phyloP scores from a whole-genome alignment of 257 asterid genomes.

The Solanum pinnatisectum region DNA sequence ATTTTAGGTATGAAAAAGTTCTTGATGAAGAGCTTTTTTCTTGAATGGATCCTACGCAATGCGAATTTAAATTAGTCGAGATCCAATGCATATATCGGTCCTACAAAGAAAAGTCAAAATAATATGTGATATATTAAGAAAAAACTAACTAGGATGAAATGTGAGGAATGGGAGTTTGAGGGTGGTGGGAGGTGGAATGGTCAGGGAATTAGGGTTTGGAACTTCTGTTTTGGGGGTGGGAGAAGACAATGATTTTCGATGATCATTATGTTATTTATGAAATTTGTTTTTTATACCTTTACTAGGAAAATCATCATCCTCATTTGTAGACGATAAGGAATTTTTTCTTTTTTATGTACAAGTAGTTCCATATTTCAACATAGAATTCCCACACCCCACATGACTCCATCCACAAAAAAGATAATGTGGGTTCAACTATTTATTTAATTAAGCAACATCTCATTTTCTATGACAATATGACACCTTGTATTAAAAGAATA shows the following conservation, averaged over 20 bases:
- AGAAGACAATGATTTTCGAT: background rate
- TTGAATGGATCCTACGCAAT: background rate
- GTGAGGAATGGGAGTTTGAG: background rate
- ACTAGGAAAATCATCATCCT: background rate
- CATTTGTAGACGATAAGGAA: background rate
- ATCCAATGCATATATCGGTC: fast-evolving
- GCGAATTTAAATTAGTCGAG: background rate
- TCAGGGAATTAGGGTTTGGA: background rate
- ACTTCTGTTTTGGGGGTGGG: background rate
- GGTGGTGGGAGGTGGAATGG: background rate
- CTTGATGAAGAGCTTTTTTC: no score
- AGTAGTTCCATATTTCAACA: background rate
- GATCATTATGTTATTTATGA: background rate
- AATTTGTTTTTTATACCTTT: background rate
- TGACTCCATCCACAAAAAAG: background rate
- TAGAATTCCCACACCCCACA: background rate
- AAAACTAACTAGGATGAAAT: background rate
- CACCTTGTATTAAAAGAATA: background rate
- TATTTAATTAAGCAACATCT: background rate
- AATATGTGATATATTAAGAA: no score
- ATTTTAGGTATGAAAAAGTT: no score
- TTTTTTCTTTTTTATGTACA: background rate
- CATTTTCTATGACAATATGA: background rate
- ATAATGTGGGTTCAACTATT: background rate
- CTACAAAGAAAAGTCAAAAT: no score